A percentile compares a stretch with the other conserved stretches of the same genome.
These are phyloP conservation scores for Candida michaelii DNA, from an alignment of 805 yeast species.

Conservation along the genomic window DNA sequence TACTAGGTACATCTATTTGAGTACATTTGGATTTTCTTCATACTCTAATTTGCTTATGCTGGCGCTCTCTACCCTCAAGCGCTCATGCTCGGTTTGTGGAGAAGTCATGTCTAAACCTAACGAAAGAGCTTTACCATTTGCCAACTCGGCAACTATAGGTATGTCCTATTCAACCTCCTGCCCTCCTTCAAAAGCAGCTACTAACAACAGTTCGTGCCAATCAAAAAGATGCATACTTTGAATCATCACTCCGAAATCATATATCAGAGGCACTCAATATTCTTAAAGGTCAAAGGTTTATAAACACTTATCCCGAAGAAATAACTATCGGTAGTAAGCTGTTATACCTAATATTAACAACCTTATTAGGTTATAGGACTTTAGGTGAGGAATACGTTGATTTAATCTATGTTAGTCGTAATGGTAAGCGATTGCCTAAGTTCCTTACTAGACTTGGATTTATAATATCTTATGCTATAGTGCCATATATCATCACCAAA, in stretches of 20 bases:
- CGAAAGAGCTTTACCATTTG: conserved; percentile 51
- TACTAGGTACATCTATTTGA: too few species aligned
- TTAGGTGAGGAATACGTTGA: conserved; percentile 95
- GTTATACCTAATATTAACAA: conserved; percentile 71
- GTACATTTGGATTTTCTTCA: too few species aligned
- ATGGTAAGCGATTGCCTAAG: conserved; percentile 52
- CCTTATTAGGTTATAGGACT: conserved; percentile 73
- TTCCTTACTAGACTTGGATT: conserved; percentile 52
- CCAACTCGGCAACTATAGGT: conserved; percentile 86
- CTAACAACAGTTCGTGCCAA: conserved; percentile 70
- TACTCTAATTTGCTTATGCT: too few species aligned
- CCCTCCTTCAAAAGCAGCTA: conserved; percentile 5
- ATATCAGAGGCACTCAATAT: conserved; percentile 55
- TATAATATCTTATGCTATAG: conserved; percentile 55
- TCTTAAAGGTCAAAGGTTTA: conserved; percentile 61
- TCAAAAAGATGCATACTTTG: conserved; percentile 83
- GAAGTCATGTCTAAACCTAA: conserved; percentile 11
- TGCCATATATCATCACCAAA: conserved; percentile 55
- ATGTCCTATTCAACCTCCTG: conserved; percentile 25
- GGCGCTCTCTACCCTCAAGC: too few species aligned
- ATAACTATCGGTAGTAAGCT: conserved; percentile 57
- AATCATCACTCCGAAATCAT: conserved; percentile 51
- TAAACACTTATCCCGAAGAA: conserved; percentile 63
- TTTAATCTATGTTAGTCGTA: conserved; percentile 57
- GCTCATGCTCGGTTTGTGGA: conserved; percentile 2